Evolutionary conservation across 768 basidiomycete species (phyloP), one percentile per base, ranked within the genome.

Genomic region (Hygrophoropsis aurantiaca): DNA sequence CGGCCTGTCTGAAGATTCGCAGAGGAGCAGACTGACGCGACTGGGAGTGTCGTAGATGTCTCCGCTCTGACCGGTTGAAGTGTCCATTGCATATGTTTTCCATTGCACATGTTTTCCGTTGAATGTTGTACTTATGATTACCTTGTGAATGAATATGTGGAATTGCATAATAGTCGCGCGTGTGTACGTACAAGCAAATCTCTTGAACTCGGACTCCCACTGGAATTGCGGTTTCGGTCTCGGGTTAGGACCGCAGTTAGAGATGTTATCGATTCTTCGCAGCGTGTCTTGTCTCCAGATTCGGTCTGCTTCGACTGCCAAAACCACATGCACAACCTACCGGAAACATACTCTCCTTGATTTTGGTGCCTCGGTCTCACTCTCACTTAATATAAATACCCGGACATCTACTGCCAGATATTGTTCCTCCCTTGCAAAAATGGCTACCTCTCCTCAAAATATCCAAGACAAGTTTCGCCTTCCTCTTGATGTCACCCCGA

Each of bases 401-500:
- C 27, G 27, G 36, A 21, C 43, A 13, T 27, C 32, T 21, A 42
- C 27, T 33, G 24, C n/a, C 36, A 49, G 42, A 47, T 40, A 41
- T 9, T 42, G 42, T 34, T 50, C 53, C 30, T 46, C 49, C 13
- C 42, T 49, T 53, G 53, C 54, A 25, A 50, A 34, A 16, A 53
- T 55, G 54, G 24, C 53, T 25, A 25, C 7, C 11, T 30, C 21
- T 8, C 16, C 44, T 8, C 16, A 48, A 30, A 44, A 23, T 2
- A 46, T 58, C 26, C 37, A 27, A 49, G 48, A 19, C 3, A 42
- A 50, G 24, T 67, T 65, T 46, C 82, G 88, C 56, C 78, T 91
- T 44, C 87, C 87, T 16, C 73, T 74, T 1, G 69, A 82, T 53
- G 78, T 87, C 44, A 80, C 75, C 56, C 84, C 90, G 11, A 75